Conservation (phyloP, 2,329 filamentous ascomycete genomes). For the Cryphonectria naterciae region DNA sequence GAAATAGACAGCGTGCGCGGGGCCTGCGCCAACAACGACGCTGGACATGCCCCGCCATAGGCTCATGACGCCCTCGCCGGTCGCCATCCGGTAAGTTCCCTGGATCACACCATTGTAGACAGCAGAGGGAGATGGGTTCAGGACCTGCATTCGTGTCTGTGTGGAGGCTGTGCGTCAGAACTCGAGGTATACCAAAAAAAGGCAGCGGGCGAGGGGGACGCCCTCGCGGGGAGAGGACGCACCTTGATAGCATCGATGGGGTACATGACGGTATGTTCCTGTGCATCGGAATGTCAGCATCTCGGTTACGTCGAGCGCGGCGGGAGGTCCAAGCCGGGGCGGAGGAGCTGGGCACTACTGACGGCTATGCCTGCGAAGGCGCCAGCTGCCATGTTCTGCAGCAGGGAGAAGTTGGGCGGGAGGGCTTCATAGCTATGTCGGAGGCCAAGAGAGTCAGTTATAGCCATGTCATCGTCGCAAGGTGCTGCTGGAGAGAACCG, state of each 20-base stretch:
- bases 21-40: conserved; percentile 95
- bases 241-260: conserved; percentile 98
- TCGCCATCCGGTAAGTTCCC: conserved; percentile 89
- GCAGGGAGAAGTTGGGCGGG: conserved; percentile 89
- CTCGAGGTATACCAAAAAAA: conserved; percentile 1
- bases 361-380: conserved; percentile 97
- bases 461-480: background rate
- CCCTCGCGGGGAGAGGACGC: conserved; percentile 30
- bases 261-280: conserved; percentile 99
- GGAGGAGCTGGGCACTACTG: conserved; percentile 48
- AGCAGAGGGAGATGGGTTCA: conserved; percentile 79
- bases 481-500: background rate
- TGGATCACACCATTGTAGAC: conserved; percentile 91
- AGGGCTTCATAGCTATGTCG: conserved; percentile 81
- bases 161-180: conserved; percentile 20
- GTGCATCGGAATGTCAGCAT: conserved; percentile 25
- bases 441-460: conserved; percentile 23
- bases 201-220: conserved; percentile 30
- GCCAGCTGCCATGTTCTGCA: conserved; percentile 94
- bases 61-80: conserved; percentile 85
- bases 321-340: conserved; percentile 3
- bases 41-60: conserved; percentile 97
- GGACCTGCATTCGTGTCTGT: conserved; percentile 96
- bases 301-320: conserved; percentile 28
- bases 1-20: conserved; percentile 97